These are phyloP conservation scores for Wallacemonas sp. DNA, from an alignment of 208 protist genomes.

Conservation along the genomic window DNA sequence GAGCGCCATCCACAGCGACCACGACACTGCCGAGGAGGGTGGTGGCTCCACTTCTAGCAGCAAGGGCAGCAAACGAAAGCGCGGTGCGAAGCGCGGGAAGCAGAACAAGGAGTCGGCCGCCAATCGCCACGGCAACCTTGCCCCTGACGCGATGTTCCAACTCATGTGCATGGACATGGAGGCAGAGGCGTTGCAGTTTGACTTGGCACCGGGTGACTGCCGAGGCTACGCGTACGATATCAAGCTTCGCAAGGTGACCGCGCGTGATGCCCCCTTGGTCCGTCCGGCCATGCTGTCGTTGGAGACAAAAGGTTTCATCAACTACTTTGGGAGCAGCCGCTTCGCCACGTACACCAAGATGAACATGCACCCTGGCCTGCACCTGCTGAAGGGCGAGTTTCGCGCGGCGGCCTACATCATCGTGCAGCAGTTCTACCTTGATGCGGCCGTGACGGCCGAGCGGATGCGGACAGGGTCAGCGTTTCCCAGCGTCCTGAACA, in stretches of 20 bases:
- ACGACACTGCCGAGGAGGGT: constrained; percentile 5
- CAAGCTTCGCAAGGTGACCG: constrained; percentile 65
- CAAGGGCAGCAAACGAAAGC: constrained; percentile 24
- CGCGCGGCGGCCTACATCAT: constrained; percentile 81
- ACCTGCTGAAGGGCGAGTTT: constrained; percentile 83
- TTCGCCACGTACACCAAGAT: constrained; percentile 81
- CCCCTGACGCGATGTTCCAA: constrained; percentile 60
- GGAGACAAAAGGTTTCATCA: constrained; percentile 84
- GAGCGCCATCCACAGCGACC: constrained; percentile 1
- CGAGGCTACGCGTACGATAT: constrained; percentile 73
- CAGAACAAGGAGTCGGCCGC: constrained; percentile 22
- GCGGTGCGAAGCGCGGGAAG: constrained; percentile 22
- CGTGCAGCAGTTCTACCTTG: constrained; percentile 88
- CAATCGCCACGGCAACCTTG: not conserved
- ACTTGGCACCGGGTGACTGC: constrained; percentile 68
- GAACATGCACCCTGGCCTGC: constrained; percentile 87
- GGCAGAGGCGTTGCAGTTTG: constrained; percentile 51
- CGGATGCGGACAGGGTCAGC: constrained; percentile 48
- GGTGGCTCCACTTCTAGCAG: constrained; percentile 5
- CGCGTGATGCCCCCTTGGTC: constrained; percentile 60
- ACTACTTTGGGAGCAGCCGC: constrained; percentile 83
- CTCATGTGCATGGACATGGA: constrained; percentile 86
- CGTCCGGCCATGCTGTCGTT: constrained; percentile 63
- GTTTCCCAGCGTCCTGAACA: constrained; percentile 43
- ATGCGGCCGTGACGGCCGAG: constrained; percentile 70